Conservation (phyloP, 108 stramenopile genomes). For the Skeletonema tropicum region DNA sequence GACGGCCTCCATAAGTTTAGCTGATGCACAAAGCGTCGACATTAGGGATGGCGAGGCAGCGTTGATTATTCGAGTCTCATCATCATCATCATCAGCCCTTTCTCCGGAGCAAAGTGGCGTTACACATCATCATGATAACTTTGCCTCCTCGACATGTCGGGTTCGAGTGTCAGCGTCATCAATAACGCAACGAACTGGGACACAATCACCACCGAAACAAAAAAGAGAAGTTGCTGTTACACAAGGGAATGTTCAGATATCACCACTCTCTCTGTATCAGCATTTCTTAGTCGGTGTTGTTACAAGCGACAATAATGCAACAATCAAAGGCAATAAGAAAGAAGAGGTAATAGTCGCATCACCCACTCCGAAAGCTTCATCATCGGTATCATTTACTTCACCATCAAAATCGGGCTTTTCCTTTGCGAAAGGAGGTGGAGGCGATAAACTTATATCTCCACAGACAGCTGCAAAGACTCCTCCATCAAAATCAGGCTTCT, state of each 20-base stretch:
- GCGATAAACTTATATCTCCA: constrained; percentile 44
- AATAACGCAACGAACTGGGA: not conserved
- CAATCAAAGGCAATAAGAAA: constrained; percentile 53
- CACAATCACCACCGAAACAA: constrained; percentile 9
- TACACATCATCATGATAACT: not conserved
- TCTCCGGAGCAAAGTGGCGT: not conserved
- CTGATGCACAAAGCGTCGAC: constrained; percentile 28
- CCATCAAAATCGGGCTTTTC: constrained; percentile 62
- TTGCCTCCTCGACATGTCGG: not conserved
- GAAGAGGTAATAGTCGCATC: constrained; percentile 61
- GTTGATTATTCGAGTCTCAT: constrained; percentile 5
- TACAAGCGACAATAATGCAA: not conserved
- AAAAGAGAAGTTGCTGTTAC: not conserved
- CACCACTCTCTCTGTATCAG: not conserved
- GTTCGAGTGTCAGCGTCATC: not conserved
- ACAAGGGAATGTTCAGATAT: constrained; percentile 14
- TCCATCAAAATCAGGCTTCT: constrained; percentile 45
- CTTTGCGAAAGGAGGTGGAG: constrained; percentile 69
- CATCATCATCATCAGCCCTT: not conserved
- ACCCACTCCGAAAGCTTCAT: constrained; percentile 52
- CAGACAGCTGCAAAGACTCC: constrained; percentile 7
- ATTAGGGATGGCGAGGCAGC: constrained; percentile 32
- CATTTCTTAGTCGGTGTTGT: not conserved
- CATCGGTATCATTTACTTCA: constrained; percentile 24
- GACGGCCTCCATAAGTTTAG: not conserved